Conservation (phyloP, 331 rosid genomes). For the Telfairia occidentalis region DNA sequence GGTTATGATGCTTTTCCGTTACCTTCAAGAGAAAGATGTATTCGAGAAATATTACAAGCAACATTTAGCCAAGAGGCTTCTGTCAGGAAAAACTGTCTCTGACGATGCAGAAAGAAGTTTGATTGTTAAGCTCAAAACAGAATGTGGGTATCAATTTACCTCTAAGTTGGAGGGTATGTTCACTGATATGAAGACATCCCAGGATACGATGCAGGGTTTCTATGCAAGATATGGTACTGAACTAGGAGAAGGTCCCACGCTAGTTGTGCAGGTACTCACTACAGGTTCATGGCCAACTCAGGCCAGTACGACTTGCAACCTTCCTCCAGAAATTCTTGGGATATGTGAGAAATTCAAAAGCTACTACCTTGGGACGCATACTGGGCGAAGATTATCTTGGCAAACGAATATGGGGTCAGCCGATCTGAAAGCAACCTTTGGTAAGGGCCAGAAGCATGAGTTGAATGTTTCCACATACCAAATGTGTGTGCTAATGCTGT, state of each 20-base stretch:
- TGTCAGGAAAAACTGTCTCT: constrained; percentile 78
- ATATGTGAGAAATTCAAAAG: constrained; percentile 73
- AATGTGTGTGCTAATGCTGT: constrained; percentile 88
- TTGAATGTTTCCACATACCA: constrained; percentile 78
- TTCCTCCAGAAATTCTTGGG: constrained; percentile 71
- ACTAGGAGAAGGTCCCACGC: constrained; percentile 66
- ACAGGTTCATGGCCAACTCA: constrained; percentile 98
- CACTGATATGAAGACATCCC: constrained; percentile 86
- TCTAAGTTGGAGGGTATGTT: constrained; percentile 93
- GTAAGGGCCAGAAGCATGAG: constrained; percentile 87
- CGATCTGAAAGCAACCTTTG: constrained; percentile 77
- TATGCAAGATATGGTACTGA: constrained; percentile 43
- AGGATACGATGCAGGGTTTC: constrained; percentile 81
- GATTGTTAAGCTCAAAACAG: constrained; percentile 87
- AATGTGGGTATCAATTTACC: constrained; percentile 87
- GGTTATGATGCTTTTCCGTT: constrained; percentile 81
- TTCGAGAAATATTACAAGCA: constrained; percentile 85
- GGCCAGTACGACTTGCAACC: constrained; percentile 67
- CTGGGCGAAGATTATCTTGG: constrained; percentile 94
- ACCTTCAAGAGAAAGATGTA: constrained; percentile 73
- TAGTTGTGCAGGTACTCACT: constrained; percentile 78
- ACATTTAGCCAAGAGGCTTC: constrained; percentile 86
- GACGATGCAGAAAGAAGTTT: constrained; percentile 93
- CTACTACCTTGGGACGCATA: constrained; percentile 78
- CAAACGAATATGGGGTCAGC: constrained; percentile 93